Evolutionary conservation across 2,329 filamentous ascomycete genomes (phyloP), one percentile per base, ranked within the genome.

Genomic region (Apiospora pterosperma): DNA sequence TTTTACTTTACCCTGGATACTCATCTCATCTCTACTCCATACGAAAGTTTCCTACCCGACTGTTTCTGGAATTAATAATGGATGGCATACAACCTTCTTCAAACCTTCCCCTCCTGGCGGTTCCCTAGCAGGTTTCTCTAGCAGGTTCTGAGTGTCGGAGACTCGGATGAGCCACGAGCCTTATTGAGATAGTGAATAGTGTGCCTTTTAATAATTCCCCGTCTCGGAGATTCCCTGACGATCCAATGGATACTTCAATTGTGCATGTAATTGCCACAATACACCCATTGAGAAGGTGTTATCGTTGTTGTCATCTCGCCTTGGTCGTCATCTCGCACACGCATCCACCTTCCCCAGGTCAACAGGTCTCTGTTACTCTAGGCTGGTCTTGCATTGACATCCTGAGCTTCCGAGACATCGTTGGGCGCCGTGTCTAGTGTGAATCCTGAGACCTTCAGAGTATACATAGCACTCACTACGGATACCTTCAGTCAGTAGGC

Each of bases 341-440:
- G 48, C 48, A 55, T 55, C 48, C 48, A 34, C 48, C 48, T 55
- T 55, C 48, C 48, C 48, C 48, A 34, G 48, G 48, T 34, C 28
- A 19, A n/a, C 48, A 19, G 28, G 48, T n/a, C 28, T 16, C 8
- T 55, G 48, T 55, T 55, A 34, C 48, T 34, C 48, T 10, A 55
- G 48, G 48, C 28, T 55, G 31, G 44, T 63, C 62, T 58, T 39
- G 62, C 42, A 55, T 63, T 63, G 48, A 25, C 48, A 28, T 25
- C 21, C 44, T 41, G 36, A 21, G 52, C 36, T 63, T 63, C 62
- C 62, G 62, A 55, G 42, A 59, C 62, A 55, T 58, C 28, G 42
- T 58, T 62, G 36, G 61, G 61, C 61, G 41, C 31, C 38, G 61
- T 62, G 41, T 42, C 48, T 55, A 55, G 48, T 55, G 48, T 34